Conservation (phyloP, 768 basidiomycete genomes). For the Leccinellum rugosiceps region DNA sequence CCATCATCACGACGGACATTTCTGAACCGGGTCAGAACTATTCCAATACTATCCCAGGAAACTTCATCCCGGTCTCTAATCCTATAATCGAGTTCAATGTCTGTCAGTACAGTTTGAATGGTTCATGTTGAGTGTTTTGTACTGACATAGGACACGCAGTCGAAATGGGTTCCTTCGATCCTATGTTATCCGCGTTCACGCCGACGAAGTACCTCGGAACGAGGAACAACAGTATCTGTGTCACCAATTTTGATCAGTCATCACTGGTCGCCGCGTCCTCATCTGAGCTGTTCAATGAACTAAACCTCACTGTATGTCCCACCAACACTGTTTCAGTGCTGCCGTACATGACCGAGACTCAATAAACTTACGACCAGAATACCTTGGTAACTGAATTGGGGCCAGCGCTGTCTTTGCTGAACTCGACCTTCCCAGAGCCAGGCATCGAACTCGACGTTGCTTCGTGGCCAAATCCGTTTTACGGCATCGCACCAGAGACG, state of each 20-base stretch:
- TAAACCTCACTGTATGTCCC: slow-evolving; percentile 28
- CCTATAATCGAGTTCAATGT: slow-evolving; percentile 37
- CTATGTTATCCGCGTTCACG: slow-evolving; percentile 44
- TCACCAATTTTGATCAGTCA: slow-evolving; percentile 36
- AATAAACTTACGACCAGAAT: slow-evolving; percentile 4
- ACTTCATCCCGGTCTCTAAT: slow-evolving; percentile 30
- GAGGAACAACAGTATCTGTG: slow-evolving; percentile 29
- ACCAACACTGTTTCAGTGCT: neutral
- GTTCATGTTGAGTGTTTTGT: neutral
- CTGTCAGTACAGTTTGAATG: slow-evolving; percentile 17
- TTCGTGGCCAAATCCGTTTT: slow-evolving; percentile 38
- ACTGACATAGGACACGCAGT: slow-evolving; percentile 20
- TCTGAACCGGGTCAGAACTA: slow-evolving; percentile 24
- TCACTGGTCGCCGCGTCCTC: slow-evolving; percentile 40
- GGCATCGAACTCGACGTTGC: slow-evolving; percentile 30
- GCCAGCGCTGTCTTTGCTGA: slow-evolving; percentile 14
- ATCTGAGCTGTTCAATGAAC: slow-evolving; percentile 32
- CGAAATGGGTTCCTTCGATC: slow-evolving; percentile 42
- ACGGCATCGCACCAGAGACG: slow-evolving; percentile 31
- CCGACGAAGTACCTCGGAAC: slow-evolving; percentile 45
- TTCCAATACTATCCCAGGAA: slow-evolving; percentile 17
- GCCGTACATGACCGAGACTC: neutral
- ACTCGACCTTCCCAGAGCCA: slow-evolving; percentile 23
- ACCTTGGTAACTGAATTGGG: slow-evolving; percentile 10
- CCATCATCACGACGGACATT: slow-evolving; percentile 34